Evolutionary conservation across 345 rosid genomes (phyloP), one percentile per base, ranked within the genome.

Genomic region (Rhodamnia rubescens): DNA sequence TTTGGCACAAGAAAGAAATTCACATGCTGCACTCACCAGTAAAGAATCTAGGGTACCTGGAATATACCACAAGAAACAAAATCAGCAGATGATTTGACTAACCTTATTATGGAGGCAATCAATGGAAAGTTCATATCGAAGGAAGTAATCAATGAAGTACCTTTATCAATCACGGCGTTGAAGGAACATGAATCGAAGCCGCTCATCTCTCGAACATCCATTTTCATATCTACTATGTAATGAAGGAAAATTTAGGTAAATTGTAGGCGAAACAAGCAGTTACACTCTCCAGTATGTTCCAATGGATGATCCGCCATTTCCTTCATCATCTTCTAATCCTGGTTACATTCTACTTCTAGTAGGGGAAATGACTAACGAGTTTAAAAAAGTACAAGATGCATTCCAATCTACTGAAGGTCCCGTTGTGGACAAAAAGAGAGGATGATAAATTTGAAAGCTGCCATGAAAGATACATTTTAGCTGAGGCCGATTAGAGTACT

Each of bases 11-110:
- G 11, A 27, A 85, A 81, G 59, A 44, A 59, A 53, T n/a, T n/a
- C 83, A 84, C 15, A 27, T 44, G 83, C 69, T 74, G 27, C 80
- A 87, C 98, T 94, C 89, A 96, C 99, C 94, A 95, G 87, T 86
- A 96, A 89, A 52, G 99, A 96, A 90, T 96, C 99, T 21, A 96
- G 93, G 50, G 98, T 96, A 88, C 99, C 99, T 96, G 94, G 51
- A 86, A 87, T 40, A 88, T 47, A 82, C 54, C 69, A 82, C 22
- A 54, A 57, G n/a, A 86, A 69, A 69, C 26, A 18, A 36, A 36
- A 36, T 69, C 36, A 40, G 18, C 36, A 8, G 59, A 24, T 47
- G 13, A 83, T 57, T 52, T 58, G 59, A 11, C 21, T 69, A 8
- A 36, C 15, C 53, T 40, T 24, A 54, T 54, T 51, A 74, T 51